phyloP scores from a whole-genome alignment of 768 basidiomycete species.

The Amanita phalloides region DNA sequence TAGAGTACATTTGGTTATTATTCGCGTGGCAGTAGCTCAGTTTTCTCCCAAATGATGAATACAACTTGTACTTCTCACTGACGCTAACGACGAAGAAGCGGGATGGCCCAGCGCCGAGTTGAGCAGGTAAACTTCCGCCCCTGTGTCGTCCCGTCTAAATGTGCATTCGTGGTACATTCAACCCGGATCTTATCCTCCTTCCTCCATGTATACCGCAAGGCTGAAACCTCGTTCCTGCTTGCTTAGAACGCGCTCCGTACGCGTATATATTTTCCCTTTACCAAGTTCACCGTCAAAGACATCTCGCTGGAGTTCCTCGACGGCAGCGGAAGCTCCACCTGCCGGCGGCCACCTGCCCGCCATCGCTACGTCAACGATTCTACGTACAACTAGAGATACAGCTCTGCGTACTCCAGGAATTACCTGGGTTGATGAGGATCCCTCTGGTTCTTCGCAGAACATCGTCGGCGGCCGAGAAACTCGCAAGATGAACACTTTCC shows the following conservation, averaged over 20 bases:
- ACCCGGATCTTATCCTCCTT: conserved; percentile 32
- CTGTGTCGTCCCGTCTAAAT: conserved; percentile 7
- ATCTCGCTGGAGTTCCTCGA: conserved; percentile 41
- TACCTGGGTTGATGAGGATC: conserved; percentile 57
- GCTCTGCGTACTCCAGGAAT: conserved; percentile 67
- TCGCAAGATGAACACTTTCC: conserved; percentile 92
- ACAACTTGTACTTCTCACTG: too few relatives aligned
- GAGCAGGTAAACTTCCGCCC: background rate
- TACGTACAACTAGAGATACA: conserved; percentile 54
- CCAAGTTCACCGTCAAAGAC: background rate
- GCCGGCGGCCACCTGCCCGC: conserved; percentile 70
- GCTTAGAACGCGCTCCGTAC: conserved; percentile 8
- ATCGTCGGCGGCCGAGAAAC: conserved; percentile 74
- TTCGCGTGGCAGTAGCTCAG: too few relatives aligned
- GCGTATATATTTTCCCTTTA: background rate
- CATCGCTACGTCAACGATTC: conserved; percentile 57
- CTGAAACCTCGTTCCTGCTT: conserved; percentile 15
- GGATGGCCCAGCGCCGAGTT: background rate
- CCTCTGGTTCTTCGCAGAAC: conserved; percentile 26
- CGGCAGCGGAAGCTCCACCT: conserved; percentile 51
- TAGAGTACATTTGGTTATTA: too few relatives aligned
- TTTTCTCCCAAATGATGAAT: too few relatives aligned
- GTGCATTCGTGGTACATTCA: conserved; percentile 11
- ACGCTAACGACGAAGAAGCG: background rate
- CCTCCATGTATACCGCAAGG: conserved; percentile 27